These are phyloP conservation scores for Candida albicans DNA, from an alignment of 1,139 yeast genomes.

Conservation along the genomic window DNA sequence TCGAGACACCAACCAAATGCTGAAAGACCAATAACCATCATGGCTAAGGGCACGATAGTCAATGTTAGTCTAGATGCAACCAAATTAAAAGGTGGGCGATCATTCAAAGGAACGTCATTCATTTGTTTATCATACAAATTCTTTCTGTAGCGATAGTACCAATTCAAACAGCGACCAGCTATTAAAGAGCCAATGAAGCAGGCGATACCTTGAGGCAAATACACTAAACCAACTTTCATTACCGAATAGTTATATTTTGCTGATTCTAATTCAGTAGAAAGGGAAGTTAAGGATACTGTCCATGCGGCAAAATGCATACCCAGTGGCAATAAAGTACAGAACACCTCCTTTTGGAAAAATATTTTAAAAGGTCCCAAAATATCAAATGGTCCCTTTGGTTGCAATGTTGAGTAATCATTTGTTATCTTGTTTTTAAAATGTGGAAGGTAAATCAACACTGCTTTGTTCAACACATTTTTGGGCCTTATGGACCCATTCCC, in stretches of 20 bases:
- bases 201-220: constrained; percentile 61
- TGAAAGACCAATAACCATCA: constrained; percentile 40
- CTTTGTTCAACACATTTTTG: constrained; percentile 30
- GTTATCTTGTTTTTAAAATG: constrained; percentile 16
- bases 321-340: constrained; percentile 44
- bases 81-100: constrained; percentile 21
- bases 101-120: constrained; percentile 23
- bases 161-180: constrained; percentile 50
- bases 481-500: constrained; percentile 67
- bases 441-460: constrained; percentile 40
- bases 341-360: constrained; percentile 30
- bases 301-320: constrained; percentile 66
- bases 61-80: constrained; percentile 29
- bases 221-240: constrained; percentile 62
- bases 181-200: constrained; percentile 50
- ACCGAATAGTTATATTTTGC: constrained; percentile 49
- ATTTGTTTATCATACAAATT: constrained; percentile 45
- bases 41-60: constrained; percentile 24
- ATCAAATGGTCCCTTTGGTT: constrained; percentile 27
- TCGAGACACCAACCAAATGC: constrained; percentile 74
- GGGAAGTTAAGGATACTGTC: constrained; percentile 67
- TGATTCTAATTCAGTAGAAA: constrained; percentile 53
- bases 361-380: constrained; percentile 49
- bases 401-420: constrained; percentile 20
- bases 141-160: constrained; percentile 22